A percentile compares a stretch with the other conserved stretches of the same genome.
These are phyloP conservation scores for Scheffersomyces titani DNA, from an alignment of 1,139 yeast genomes.

Conservation along the genomic window DNA sequence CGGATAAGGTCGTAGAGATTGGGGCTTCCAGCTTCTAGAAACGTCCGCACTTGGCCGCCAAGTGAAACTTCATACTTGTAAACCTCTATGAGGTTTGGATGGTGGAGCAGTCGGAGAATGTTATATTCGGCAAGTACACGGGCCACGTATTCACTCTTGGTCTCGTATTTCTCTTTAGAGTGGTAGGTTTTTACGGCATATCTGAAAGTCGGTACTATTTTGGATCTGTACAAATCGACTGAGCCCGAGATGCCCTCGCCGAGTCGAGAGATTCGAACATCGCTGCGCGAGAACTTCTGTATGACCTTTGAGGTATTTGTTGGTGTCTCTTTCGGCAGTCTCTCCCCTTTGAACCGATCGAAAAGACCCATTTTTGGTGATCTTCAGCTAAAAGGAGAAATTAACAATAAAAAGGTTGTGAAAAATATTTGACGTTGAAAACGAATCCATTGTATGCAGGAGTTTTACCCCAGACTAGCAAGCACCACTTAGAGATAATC, in stretches of 20 bases:
- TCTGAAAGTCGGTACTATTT: slow-evolving; percentile 9
- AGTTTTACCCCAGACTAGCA: not conserved
- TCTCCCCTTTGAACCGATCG: not conserved
- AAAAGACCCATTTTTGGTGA: not conserved
- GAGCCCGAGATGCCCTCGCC: slow-evolving; percentile 46
- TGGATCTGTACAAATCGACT: slow-evolving; percentile 34
- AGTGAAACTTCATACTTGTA: slow-evolving; percentile 24
- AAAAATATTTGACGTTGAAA: not conserved
- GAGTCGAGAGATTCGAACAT: slow-evolving; percentile 13
- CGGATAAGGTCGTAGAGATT: slow-evolving; percentile 20
- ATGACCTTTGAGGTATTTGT: not conserved
- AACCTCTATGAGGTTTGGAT: slow-evolving; percentile 36
- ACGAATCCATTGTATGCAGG: not conserved
- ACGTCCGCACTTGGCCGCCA: slow-evolving; percentile 21
- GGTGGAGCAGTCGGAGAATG: slow-evolving; percentile 27
- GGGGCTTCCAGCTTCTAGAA: slow-evolving; percentile 35
- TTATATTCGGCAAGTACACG: slow-evolving; percentile 42
- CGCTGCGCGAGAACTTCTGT: slow-evolving; percentile 10
- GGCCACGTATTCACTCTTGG: slow-evolving; percentile 32
- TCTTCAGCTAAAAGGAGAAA: not conserved
- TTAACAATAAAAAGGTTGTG: not conserved
- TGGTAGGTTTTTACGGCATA: slow-evolving; percentile 47
- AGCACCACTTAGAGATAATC: not conserved
- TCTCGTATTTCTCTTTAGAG: slow-evolving; percentile 36
- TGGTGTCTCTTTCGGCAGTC: not conserved